Percentiles rank a stretch among this genome's conserved stretches.
phyloP scores from a whole-genome alignment of 2,329 filamentous ascomycete species.

The Xylariales sp. region DNA sequence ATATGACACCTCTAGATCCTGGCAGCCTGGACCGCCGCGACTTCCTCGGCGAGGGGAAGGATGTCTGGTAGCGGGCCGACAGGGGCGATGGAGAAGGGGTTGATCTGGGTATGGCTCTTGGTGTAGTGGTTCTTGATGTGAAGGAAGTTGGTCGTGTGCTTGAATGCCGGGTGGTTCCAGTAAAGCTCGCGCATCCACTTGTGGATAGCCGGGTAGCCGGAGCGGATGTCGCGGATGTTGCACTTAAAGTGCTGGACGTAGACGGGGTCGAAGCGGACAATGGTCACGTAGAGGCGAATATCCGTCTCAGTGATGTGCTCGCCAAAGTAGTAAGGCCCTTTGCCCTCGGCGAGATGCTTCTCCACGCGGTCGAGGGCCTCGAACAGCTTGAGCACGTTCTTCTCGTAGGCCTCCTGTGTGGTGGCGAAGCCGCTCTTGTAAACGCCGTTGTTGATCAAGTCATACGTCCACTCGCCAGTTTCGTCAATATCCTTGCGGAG shows the following conservation, averaged over 20 bases:
- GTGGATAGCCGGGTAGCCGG: slow-evolving; percentile 77
- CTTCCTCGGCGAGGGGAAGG: slow-evolving; percentile 72
- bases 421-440: slow-evolving; percentile 81
- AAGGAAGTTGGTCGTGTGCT: slow-evolving; percentile 81
- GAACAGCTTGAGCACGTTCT: slow-evolving; percentile 68
- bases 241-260: slow-evolving; percentile 89
- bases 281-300: slow-evolving; percentile 54
- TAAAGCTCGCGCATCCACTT: slow-evolving; percentile 79
- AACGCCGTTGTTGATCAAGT: slow-evolving; percentile 66
- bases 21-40: slow-evolving; percentile 45
- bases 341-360: slow-evolving; percentile 50
- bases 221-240: slow-evolving; percentile 80
- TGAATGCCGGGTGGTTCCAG: slow-evolving; percentile 77
- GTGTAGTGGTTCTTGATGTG: slow-evolving; percentile 85
- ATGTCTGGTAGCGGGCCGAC: slow-evolving; percentile 82
- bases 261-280: slow-evolving; percentile 45
- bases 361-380: slow-evolving; percentile 73
- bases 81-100: slow-evolving; percentile 71
- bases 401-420: slow-evolving; percentile 77
- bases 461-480: slow-evolving; percentile 77
- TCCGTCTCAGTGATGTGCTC: slow-evolving; percentile 75
- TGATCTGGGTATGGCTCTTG: slow-evolving; percentile 60
- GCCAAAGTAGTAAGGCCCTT: slow-evolving; percentile 72
- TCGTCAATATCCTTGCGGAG: slow-evolving; percentile 69
- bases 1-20: no score